Evolutionary conservation across 2,329 filamentous ascomycete species (phyloP).

Genomic region (Fusarium mexicanum): DNA sequence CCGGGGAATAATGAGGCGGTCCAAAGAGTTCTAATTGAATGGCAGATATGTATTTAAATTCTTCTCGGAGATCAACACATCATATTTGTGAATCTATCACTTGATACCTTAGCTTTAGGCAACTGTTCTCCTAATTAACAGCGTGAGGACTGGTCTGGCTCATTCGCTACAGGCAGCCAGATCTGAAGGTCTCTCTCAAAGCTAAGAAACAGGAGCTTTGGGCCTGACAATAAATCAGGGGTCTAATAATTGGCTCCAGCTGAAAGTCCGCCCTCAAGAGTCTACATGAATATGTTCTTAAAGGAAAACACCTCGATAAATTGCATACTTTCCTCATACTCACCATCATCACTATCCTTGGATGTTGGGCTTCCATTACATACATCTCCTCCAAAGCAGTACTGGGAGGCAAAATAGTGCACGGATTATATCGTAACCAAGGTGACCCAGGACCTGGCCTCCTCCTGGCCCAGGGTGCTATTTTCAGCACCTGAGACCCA

Average conservation of each 20-base stretch:
- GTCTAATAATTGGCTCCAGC: not conserved
- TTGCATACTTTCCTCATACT: not conserved
- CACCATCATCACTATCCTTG: too few species aligned
- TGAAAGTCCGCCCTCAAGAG: not conserved
- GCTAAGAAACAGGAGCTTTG: constrained; percentile 4
- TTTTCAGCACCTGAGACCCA: constrained; percentile 30
- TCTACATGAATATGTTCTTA: not conserved
- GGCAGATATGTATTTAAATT: not conserved
- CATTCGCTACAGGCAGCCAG: constrained; percentile 24
- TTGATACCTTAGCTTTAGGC: constrained; percentile 9
- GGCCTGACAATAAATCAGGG: not conserved
- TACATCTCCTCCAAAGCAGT: not conserved
- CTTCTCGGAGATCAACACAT: not conserved
- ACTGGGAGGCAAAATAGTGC: not conserved
- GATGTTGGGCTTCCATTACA: not conserved
- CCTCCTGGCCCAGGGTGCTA: constrained; percentile 17
- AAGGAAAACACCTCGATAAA: not conserved
- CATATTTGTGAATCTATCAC: not conserved
- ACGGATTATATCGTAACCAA: not conserved
- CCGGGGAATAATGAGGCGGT: not conserved
- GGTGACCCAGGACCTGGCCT: not conserved
- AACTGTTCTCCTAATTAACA: not conserved
- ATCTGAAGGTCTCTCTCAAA: not conserved
- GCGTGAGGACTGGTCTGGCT: constrained; percentile 2
- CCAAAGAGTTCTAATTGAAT: not conserved